phyloP scores from a whole-genome alignment of 2,329 filamentous ascomycete species.

The Corniculantispora saksenae region DNA sequence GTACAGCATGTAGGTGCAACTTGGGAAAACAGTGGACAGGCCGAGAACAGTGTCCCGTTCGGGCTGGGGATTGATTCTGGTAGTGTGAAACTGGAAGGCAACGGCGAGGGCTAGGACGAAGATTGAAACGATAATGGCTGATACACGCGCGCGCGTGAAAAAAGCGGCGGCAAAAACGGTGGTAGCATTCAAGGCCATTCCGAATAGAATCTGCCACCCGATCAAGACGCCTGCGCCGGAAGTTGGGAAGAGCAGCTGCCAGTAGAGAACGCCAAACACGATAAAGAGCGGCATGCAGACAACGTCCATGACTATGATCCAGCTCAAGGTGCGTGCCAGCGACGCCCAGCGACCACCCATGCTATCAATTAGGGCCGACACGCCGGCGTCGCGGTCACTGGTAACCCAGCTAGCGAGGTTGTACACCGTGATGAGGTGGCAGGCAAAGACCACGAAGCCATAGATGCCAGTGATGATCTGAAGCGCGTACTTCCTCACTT shows the following conservation, averaged over 20 bases:
- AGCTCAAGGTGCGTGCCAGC: slow-evolving; percentile 28
- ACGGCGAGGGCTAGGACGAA: slow-evolving; percentile 32
- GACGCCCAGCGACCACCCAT: slow-evolving; percentile 46
- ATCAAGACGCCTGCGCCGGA: slow-evolving; percentile 26
- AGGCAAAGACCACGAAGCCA: slow-evolving; percentile 16
- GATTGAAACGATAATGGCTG: slow-evolving; percentile 33
- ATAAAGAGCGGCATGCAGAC: slow-evolving; percentile 40
- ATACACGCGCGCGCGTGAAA: slow-evolving; percentile 35
- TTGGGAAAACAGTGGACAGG: slow-evolving; percentile 27
- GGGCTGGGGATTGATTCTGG: not conserved
- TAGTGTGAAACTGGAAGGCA: slow-evolving; percentile 4
- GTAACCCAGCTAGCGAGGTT: slow-evolving; percentile 26
- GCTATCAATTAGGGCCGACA: slow-evolving; percentile 34
- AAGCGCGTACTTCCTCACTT: not conserved
- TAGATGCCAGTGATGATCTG: slow-evolving; percentile 23
- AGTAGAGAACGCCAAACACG: slow-evolving; percentile 37
- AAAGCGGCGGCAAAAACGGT: slow-evolving; percentile 56
- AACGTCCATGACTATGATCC: slow-evolving; percentile 29
- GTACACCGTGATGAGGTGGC: slow-evolving; percentile 19
- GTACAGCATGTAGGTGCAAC: slow-evolving; percentile 29
- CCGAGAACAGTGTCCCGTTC: not conserved
- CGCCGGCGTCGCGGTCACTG: slow-evolving; percentile 33
- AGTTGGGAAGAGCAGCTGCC: slow-evolving; percentile 45
- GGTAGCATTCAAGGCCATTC: slow-evolving; percentile 61
- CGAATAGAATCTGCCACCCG: slow-evolving; percentile 48